Conservation (phyloP, 768 basidiomycete genomes). For the Amanita inopinata region DNA sequence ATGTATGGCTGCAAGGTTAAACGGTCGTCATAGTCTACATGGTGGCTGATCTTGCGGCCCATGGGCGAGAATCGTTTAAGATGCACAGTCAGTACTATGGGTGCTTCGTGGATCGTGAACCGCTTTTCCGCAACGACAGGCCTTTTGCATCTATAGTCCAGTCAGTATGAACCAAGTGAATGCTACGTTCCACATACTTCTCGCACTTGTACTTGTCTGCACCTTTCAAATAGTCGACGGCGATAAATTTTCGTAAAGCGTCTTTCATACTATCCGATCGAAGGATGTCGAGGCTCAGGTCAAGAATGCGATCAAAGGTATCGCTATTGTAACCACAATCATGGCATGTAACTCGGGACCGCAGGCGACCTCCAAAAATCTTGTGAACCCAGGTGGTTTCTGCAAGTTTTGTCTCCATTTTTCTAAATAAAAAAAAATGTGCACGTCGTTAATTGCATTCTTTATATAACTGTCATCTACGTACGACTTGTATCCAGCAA, state of each 20-base stretch:
- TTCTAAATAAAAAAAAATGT: slow-evolving; percentile 29
- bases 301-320: slow-evolving; percentile 91
- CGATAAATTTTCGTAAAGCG: slow-evolving; percentile 73
- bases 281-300: slow-evolving; percentile 86
- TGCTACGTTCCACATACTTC: slow-evolving; percentile 50
- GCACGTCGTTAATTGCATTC: slow-evolving; percentile 5
- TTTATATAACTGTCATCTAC: slow-evolving; percentile 18
- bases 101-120: slow-evolving; percentile 84
- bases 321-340: slow-evolving; percentile 84
- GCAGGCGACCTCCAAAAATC: slow-evolving; percentile 85
- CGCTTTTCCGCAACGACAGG: slow-evolving; percentile 84
- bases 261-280: slow-evolving; percentile 52
- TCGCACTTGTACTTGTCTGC: slow-evolving; percentile 98
- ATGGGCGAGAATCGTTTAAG: slow-evolving; percentile 90
- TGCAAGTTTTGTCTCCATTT: slow-evolving; percentile 57
- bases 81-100: slow-evolving; percentile 82
- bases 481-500: slow-evolving; percentile 63
- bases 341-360: slow-evolving; percentile 82
- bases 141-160: slow-evolving; percentile 69
- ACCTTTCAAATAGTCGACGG: slow-evolving; percentile 75
- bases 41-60: slow-evolving; percentile 77
- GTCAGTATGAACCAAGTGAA: not conserved
- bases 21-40: slow-evolving; percentile 68
- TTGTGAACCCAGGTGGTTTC: slow-evolving; percentile 93
- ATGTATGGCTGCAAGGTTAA: slow-evolving; percentile 70